Evolutionary conservation across 129 eudicot species (phyloP), one percentile per base, ranked within the genome.

Genomic region (Chrysanthemum lavandulifolium): DNA sequence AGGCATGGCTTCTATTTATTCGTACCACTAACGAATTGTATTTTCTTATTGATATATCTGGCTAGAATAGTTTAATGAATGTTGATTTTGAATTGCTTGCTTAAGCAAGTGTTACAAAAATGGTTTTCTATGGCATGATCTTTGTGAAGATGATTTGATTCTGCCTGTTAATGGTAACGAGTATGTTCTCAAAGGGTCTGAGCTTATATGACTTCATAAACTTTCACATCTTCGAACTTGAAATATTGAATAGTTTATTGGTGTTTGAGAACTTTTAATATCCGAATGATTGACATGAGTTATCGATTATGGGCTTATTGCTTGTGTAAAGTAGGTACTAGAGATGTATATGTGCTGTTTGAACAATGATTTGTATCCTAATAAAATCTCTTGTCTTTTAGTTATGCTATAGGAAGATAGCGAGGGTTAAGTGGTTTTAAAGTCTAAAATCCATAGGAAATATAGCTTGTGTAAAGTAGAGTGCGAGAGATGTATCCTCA

Each of bases 51-150:
- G 3, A 2, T 10, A 10, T 16, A 33, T 19, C 25, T 21, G 5
- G 10, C 31, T 47, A 36, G 16, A 49, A 31, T 10, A 4, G 18
- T 21, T 55, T 36, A 29, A 49, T 7, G 68, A 2, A 19, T 69
- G 23, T 43, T 3, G 74, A 80, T 74, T 50, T 6, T 68, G 57
- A 29, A 59, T 71, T 66, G 74, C 45, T 56, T 68, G 69, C 16
- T 64, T 50, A 59, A 69, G 65, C 93, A 94, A 97, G 82, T 88
- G 92, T 70, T 94, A 94, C 73, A 94, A 91, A 81, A 90, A 78
- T 72, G 96, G 99, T 60, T 94, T 82, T 78, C 97, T 94, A 36
- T 94, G 99, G 99, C 93, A 90, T 73, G 99, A 94, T 90, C 96
- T 94, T 65, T 87, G 88, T 71, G 96, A 86, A 54, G 93, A 88